Base-by-base conservation (phyloP, 352 stramenopile genomes). In the Halophytophthora polymorphica region DNA sequence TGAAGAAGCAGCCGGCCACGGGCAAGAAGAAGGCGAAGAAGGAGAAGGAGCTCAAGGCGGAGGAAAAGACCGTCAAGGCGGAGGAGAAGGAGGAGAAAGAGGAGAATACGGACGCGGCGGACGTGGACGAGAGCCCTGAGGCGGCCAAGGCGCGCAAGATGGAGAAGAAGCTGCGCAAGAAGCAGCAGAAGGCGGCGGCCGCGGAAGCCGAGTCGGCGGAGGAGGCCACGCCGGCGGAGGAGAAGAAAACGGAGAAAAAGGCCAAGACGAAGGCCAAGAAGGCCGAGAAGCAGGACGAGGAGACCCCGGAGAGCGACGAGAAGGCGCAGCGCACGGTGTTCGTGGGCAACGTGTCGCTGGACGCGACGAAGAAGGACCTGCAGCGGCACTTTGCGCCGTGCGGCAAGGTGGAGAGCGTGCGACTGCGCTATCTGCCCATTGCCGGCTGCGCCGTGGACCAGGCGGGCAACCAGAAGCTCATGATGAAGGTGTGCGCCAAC, bases 341-440 rank as follows among this genome's bases (percentile, higher is more conserved):
- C 53, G 88, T 97, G 15, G 90, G 90, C 53, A 97, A 97, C 58
- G 71, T 97, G 37, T 96, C 90, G 36, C 68, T 96, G 7, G 86
- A 87, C 31, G 79, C 86, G 43, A 91, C 79, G 19, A 56, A 71
- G 29, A 94, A 91, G 45, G 75, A 90, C 43, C 45, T 97, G 12
- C 84, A 83, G 64, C 73, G 71, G 31, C 72, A 93, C 47, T 97
- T 97, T 50, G 69, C 78, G 13, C 56, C 67, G 15, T 96, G 85
- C 41, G 90, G 90, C 44, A 82, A 89, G 43, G 82, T 97, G 14
- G 87, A 96, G 50, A 78, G 54, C 22, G 82, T 96, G 46, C 77
- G 90, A 18, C 62, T 97, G 25, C 87, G 90, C 7, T 90, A 88
- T 49, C 39, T 97, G 35, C 87, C 90, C 2, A 70, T 97, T 44